Base-by-base conservation (phyloP, 1,284 basidiomycete species). In the Xerocomus nothofagi region DNA sequence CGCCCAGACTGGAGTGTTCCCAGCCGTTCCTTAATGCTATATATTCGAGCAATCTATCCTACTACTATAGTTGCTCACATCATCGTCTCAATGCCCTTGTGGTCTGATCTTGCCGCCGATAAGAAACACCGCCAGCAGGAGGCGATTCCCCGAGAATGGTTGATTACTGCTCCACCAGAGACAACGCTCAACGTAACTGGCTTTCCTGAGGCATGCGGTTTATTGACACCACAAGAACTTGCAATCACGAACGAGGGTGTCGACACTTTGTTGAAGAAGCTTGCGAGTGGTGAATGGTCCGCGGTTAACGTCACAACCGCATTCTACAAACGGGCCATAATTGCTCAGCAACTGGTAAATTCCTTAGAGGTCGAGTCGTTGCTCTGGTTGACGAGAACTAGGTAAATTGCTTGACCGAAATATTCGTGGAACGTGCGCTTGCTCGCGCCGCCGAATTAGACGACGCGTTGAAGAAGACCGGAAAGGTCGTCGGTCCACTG, bases 261-360 rank as follows among this genome's bases (percentile, higher is more conserved):
- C 15, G 58, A 66, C 11, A 42, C 54, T 3, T 60, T 79, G 1
- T 56, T 81, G 26, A 34, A 55, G 39, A 76, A 75, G 45, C 63
- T 82, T 6, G 71, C 70, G 1, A 57, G 50, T 2, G 64, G 63
- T 5, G 59, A 71, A 54, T 80, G 74, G 72, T 68, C 72, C 0
- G 64, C 77, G 10, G 69, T 75, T 3, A 68, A 74, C 23, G 77
- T 79, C n/a, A 75, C 77, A 0, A 75, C 72, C 3, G 78, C 81
- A 0, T 83, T 78, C 62, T 81, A 76, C 66, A 83, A 84, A 65
- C 65, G 81, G 2, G 80, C 82, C 0, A 73, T 79, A 23, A 57
- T 84, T 14, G 81, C 82, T 11, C 82, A 84, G 36, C 83, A 85
- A 58, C 61, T 82, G 6, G 82, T 82, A 40, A 42, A 32, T 51